Base-by-base conservation (phyloP, 2,329 filamentous ascomycete genomes). In the Aureobasidium sp. region DNA sequence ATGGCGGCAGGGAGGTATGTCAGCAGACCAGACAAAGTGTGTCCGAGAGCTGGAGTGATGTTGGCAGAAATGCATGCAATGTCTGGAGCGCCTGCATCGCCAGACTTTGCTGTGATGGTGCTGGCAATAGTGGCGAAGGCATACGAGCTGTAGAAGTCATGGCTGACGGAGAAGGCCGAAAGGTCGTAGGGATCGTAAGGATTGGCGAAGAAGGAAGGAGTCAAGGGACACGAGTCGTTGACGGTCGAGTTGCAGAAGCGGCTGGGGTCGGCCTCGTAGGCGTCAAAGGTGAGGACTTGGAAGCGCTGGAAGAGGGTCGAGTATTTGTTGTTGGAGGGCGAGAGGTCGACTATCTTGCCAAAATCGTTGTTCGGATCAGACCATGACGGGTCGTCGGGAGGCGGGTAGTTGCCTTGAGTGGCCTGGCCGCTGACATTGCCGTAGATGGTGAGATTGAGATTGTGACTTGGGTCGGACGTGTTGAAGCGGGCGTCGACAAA, bases 401-500 rank as follows among this genome's bases (percentile, higher is more conserved):
- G 69, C 37, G 90, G 91, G 59, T 91, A 82, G 2, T 75, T 64
- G n/a, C 78, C 77, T 13, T 76, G 71, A 2, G 80, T 79, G 48
- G 82, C 80, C 56, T 87, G 84, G 51, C 94, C 94, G 9, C 87
- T 89, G 34, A 97, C 91, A 74, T 97, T 97, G 57, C 92, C 93
- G 78, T 91, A 97, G 51, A 96, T 83, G 1, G 86, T 94, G 61
- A 97, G 78, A 65, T 84, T 85, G 53, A 99, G 80, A 44, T 81
- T 84, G 70, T 92, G 85, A 56, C 77, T 80, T 5, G 82, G 73
- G 65, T 82, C 77, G 15, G 77, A 73, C 32, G 82, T 80, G 68
- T 90, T 82, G 78, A 96, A 96, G 23, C 78, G 76, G 62, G 90
- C 93, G 69, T 89, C 86, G 62, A 94, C 84, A 67, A 83, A 86